phyloP scores from a whole-genome alignment of 306 rosid species.

The Gastrolobium villosum region DNA sequence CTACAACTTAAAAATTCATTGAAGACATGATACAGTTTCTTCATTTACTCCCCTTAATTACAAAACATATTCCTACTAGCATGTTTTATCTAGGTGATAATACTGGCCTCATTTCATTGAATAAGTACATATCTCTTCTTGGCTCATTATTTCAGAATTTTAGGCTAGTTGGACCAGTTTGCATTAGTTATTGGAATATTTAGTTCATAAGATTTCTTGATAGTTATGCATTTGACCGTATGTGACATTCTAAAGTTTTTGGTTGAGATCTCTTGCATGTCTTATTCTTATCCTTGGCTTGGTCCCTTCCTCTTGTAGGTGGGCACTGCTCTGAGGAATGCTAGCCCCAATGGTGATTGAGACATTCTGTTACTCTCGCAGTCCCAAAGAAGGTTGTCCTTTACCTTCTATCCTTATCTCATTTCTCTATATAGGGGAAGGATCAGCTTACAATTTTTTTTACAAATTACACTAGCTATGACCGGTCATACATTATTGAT shows the following conservation, averaged over 20 bases:
- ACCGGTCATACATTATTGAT: no score
- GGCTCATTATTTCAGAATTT: slow-evolving; percentile 34
- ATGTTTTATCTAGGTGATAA: slow-evolving; percentile 30
- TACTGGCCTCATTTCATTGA: slow-evolving; percentile 22
- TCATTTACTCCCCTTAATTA: slow-evolving; percentile 8
- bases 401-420: slow-evolving; percentile 57
- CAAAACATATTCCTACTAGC: slow-evolving; percentile 6
- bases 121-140: slow-evolving; percentile 17
- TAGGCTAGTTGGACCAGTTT: slow-evolving; percentile 44
- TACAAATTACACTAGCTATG: no score
- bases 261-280: slow-evolving; percentile 59
- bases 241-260: slow-evolving; percentile 55
- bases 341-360: slow-evolving; percentile 61
- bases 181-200: slow-evolving; percentile 47
- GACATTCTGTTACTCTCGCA: slow-evolving; percentile 59
- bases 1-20: slow-evolving; percentile 26
- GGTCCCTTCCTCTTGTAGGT: slow-evolving; percentile 81
- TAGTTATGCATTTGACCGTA: slow-evolving; percentile 47
- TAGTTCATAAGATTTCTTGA: slow-evolving; percentile 43
- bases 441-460: no score
- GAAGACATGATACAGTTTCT: slow-evolving; percentile 29
- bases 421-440: no score
- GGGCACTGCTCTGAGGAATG: slow-evolving; percentile 60
- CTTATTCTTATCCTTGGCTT: slow-evolving; percentile 62
- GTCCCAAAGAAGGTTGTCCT: slow-evolving; percentile 66